phyloP scores from a whole-genome alignment of 345 rosid genomes.

The Syzygium aromaticum region DNA sequence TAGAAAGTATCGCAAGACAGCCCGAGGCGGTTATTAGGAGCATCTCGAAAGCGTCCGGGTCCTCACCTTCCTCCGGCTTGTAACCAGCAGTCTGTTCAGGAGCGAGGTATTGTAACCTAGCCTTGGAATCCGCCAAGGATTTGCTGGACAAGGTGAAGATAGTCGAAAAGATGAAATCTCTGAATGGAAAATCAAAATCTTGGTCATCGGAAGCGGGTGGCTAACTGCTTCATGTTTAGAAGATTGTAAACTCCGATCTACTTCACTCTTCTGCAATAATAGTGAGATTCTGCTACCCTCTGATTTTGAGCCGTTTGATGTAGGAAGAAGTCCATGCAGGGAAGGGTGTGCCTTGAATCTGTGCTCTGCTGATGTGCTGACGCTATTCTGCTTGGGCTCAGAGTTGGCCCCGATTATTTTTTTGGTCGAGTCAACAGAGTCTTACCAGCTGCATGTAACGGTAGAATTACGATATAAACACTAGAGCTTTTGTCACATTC shows the following conservation, averaged over 20 bases:
- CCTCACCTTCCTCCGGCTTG: too few relatives aligned
- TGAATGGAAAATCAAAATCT: slow-evolving; percentile 2
- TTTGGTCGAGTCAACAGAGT: too few relatives aligned
- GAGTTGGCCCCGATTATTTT: neutral
- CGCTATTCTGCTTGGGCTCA: neutral
- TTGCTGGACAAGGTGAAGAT: slow-evolving; percentile 50
- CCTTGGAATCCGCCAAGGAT: neutral
- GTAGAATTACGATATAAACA: too few relatives aligned
- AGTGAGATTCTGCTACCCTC: neutral
- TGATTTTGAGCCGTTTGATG: neutral
- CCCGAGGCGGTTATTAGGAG: too few relatives aligned
- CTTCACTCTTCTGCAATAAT: neutral
- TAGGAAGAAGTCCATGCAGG: neutral
- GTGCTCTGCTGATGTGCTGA: neutral
- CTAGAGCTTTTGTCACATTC: neutral
- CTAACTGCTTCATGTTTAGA: neutral
- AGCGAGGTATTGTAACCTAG: too few relatives aligned
- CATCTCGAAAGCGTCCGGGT: too few relatives aligned
- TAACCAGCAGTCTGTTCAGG: too few relatives aligned
- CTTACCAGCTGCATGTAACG: too few relatives aligned
- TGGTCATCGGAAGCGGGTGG: neutral
- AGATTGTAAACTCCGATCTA: neutral
- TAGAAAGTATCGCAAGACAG: too few relatives aligned
- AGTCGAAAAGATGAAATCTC: slow-evolving; percentile 46
- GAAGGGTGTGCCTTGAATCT: neutral